Evolutionary conservation across 1,139 yeast species (phyloP), one percentile per base, ranked within the genome.

Genomic region (Protomyces lactucae-debilis): DNA sequence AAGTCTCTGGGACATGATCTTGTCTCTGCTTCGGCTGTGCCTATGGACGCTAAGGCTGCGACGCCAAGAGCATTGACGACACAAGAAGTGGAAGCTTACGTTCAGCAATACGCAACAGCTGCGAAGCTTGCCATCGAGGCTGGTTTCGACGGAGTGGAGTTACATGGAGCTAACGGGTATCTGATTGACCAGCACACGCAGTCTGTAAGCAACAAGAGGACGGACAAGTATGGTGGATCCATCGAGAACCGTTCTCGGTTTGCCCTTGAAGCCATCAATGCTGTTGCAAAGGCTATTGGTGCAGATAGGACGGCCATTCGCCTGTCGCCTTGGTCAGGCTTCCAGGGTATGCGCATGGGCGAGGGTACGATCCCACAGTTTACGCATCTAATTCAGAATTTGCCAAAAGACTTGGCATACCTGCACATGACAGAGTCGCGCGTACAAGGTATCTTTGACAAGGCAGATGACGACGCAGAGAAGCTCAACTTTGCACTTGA

Each of bases 161-260:
- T 87, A 65, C 92, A 86, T 71, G 77, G 77, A 57, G 92, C 90
- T n/a, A 85, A 86, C 74, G 91, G 91, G 14, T 86, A 84, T 74
- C 76, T 87, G 64, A 71, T 85, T 57, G 86, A 85, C 74, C 85
- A 83, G 73, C 86, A 86, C 72, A 72, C 85, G 46, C 80, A 80
- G 66, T 77, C 77, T 54, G 70, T 73, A 48, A 73, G 83, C 53
- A 87, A 87, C 76, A 71, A 78, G 67, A 80, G 91, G 73, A 83
- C 86, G 14, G 90, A 86, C 71, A 78, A 83, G 72, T 86, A 85
- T 73, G 90, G 89, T 68, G 88, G 89, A 3, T 77, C 83, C 8
- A 78, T 85, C 68, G 89, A 85, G 72, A 86, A 86, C 76, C 79
- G 89, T 68, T 79, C 86, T 32, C 77, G 87, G 66, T 80, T 86